phyloP scores from a whole-genome alignment of 192 early-diverging fungal genomes.

The Pilobolus umbonatus region DNA sequence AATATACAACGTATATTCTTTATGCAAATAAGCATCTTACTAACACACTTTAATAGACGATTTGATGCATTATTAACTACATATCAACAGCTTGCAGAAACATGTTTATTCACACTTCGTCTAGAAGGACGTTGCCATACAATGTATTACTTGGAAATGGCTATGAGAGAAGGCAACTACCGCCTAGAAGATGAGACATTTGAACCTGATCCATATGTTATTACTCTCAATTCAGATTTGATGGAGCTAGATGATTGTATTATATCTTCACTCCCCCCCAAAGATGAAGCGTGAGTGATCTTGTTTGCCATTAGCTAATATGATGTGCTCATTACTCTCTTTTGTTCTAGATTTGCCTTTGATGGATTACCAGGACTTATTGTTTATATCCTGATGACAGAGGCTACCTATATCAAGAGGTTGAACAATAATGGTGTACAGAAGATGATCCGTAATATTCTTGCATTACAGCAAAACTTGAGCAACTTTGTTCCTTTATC shows the following conservation, averaged over 20 bases:
- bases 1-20: neutral
- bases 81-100: slow-evolving; percentile 71
- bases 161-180: slow-evolving; percentile 87
- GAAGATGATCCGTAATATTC: slow-evolving; percentile 80
- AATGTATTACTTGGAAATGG: slow-evolving; percentile 85
- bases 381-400: slow-evolving; percentile 59
- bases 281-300: slow-evolving; percentile 52
- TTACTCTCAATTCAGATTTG: slow-evolving; percentile 75
- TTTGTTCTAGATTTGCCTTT: slow-evolving; percentile 64
- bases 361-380: slow-evolving; percentile 77
- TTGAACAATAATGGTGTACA: slow-evolving; percentile 63
- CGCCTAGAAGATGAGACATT: slow-evolving; percentile 64
- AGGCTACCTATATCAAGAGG: slow-evolving; percentile 63
- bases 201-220: slow-evolving; percentile 88
- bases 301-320: neutral
- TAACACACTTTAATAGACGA: slow-evolving; percentile 24
- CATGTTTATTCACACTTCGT: slow-evolving; percentile 75
- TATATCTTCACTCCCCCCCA: slow-evolving; percentile 51
- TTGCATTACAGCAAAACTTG: slow-evolving; percentile 84
- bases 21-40: neutral
- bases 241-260: slow-evolving; percentile 72
- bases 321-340: neutral
- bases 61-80: slow-evolving; percentile 51
- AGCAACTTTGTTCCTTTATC: slow-evolving; percentile 66
- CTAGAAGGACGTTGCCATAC: slow-evolving; percentile 83